Evolutionary conservation across 2,329 filamentous ascomycete genomes (phyloP).

Genomic region (Colletotrichum lini): DNA sequence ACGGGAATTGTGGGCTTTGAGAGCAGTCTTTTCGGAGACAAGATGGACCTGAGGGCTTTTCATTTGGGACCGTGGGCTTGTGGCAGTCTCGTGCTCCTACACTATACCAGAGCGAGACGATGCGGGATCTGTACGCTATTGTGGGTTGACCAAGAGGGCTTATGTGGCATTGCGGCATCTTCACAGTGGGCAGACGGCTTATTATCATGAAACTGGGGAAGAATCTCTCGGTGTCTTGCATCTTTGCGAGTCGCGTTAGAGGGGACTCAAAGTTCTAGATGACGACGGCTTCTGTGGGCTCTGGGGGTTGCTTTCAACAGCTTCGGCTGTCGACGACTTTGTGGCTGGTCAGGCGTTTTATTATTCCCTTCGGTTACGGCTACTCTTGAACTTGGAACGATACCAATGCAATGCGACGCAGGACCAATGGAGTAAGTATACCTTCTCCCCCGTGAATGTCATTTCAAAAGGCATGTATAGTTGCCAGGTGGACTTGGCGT

Average conservation of each 20-base stretch:
- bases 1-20: conserved; percentile 66
- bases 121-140: conserved; percentile 42
- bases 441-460: conserved; percentile 35
- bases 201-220: conserved; percentile 49
- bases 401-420: conserved; percentile 39
- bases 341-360: conserved; percentile 41
- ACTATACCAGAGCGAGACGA: conserved; percentile 32
- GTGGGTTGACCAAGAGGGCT: conserved; percentile 50
- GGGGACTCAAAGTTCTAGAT: conserved; percentile 51
- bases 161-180: conserved; percentile 44
- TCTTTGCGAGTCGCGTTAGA: conserved; percentile 44
- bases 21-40: conserved; percentile 62
- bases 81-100: conserved; percentile 43
- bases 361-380: conserved; percentile 36
- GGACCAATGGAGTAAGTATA: conserved; percentile 44
- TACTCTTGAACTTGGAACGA: conserved; percentile 38
- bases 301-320: conserved; percentile 38
- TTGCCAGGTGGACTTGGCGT: conserved; percentile 36
- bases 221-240: conserved; percentile 49
- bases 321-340: conserved; percentile 19
- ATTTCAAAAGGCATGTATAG: conserved; percentile 27
- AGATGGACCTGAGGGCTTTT: conserved; percentile 71
- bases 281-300: conserved; percentile 51
- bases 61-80: conserved; percentile 51
- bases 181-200: conserved; percentile 45